Base-by-base conservation (phyloP, 768 basidiomycete genomes). In the Suillus americanus region DNA sequence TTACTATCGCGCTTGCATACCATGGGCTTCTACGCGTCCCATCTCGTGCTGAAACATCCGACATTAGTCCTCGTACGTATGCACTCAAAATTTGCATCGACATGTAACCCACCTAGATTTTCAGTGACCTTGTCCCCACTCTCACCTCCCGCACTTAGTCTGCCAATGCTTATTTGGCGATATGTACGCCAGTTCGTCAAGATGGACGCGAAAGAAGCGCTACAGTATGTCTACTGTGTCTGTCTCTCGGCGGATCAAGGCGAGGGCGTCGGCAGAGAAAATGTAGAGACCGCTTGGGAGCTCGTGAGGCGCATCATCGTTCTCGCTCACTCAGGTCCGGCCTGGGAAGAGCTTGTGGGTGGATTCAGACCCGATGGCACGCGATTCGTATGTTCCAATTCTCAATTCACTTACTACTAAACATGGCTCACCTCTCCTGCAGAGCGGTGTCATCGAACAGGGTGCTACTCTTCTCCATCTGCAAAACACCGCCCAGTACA, bases 321-420 rank as follows among this genome's bases (percentile, higher is more conserved):
- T 2, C 78, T 90, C 48, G 88, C 90, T 8, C 92, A 92, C 71
- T 82, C 86, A 4, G 91, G 91, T 1, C 87, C 89, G 7, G 90
- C 84, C 18, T 99, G 96, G 93, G 92, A 95, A 56, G 92, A 94
- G 74, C 86, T 99, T 20, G 90, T 99, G 3, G 97, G 97, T n/a
- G 94, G 93, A 12, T 92, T 97, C 71, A 83, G 92, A 66, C 80
- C 88, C 6, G 96, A 99, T 68, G 95, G 95, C 5, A 89, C 92
- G n/a, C 85, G 87, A 81, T 92, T 91, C 76, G 94, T 94, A 75
- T 72, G 91, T 86, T 23, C 60, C 30, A 6, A 23, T 3, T 63
- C 35, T 28, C 25, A 48, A 14, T 28, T 37, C 40, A n/a, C 35
- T 41, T 60, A 2, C 37, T 16, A 16, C n/a, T 38, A 46, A 51